phyloP scores from a whole-genome alignment of 169 alveolate genomes.

The Plasmodium yoelii region DNA sequence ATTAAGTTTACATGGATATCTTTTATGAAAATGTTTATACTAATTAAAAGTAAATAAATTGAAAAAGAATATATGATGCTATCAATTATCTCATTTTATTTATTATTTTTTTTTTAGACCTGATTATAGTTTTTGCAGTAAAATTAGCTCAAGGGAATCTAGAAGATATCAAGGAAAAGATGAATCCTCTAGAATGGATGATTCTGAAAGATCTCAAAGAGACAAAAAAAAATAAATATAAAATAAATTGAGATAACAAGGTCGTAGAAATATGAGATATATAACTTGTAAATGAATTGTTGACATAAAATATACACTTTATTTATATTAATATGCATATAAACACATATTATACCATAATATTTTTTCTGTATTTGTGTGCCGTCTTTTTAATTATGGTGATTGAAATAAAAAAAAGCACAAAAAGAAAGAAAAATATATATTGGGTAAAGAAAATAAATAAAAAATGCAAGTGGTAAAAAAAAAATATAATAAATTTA shows the following conservation, averaged over 20 bases:
- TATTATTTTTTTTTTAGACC: constrained; percentile 28
- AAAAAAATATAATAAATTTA: constrained; percentile 9
- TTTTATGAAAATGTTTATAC: too few relatives aligned
- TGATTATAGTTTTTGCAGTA: constrained; percentile 33
- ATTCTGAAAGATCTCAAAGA: constrained; percentile 14
- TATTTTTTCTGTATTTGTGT: constrained; percentile 24
- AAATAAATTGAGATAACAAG: neutral
- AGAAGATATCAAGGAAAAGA: constrained; percentile 50
- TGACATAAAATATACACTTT: neutral
- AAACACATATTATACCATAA: neutral
- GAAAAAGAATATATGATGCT: too few relatives aligned
- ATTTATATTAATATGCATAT: constrained; percentile 17
- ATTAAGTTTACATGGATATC: too few relatives aligned
- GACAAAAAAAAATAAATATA: constrained; percentile 38
- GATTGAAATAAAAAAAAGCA: neutral
- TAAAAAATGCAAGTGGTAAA: constrained; percentile 3
- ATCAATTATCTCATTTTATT: constrained; percentile 1
- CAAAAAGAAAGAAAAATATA: constrained; percentile 35
- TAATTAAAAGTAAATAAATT: too few relatives aligned
- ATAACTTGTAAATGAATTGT: neutral
- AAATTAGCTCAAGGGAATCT: constrained; percentile 10
- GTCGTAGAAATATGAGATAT: constrained; percentile 5
- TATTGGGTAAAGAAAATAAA: neutral
- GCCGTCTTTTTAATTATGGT: constrained; percentile 17
- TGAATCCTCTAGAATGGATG: constrained; percentile 41